Base-by-base conservation (phyloP, 2,329 filamentous ascomycete species). In the Ceratocystis cubensis region DNA sequence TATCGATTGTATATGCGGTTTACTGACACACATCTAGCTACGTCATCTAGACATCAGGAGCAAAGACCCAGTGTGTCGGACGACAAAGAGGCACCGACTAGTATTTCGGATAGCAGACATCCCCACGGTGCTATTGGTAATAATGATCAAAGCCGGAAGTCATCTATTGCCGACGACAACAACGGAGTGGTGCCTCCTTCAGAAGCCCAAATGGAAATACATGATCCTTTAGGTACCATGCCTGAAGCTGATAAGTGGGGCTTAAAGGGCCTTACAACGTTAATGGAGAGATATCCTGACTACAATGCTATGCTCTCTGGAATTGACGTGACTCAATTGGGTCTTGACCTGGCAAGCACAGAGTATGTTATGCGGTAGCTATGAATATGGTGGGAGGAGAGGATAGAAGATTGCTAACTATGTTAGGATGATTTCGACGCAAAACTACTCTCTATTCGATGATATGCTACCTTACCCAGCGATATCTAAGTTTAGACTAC, bases 251-350 rank as follows among this genome's bases (percentile, higher is more conserved):
- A 88, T 71, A 85, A 82, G 72, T 88, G 80, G 79, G 85, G 85
- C 3, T 77, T 87, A 61, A 87, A 87, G 72, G 85, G 85, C 8
- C 76, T 87, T 68, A 79, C 81, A 66, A 82, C 82, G 41, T 75
- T 87, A 73, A 86, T 87, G 79, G 84, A 82, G 74, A 84, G 82
- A 72, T 84, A 81, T 69, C 81, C 82, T 15, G 83, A 86, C 70
- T 87, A 85, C 73, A 83, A 82, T 64, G 81, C 82, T 3, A 78
- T 85, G 71, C 78, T 86, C 10, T 79, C 80, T 57, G 84, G 84
- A 2, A 79, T 86, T 70, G 84, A 87, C 69, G 80, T 84, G 10
- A 77, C 74, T 57, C 76, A 78, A 8, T 75, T 87, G 46, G 83
- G 83, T 10, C 74, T 87, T 46, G 84, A 87, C 69, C 75, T 86